Conservation (phyloP, 352 stramenopile species). For the Phytophthora sp. region DNA sequence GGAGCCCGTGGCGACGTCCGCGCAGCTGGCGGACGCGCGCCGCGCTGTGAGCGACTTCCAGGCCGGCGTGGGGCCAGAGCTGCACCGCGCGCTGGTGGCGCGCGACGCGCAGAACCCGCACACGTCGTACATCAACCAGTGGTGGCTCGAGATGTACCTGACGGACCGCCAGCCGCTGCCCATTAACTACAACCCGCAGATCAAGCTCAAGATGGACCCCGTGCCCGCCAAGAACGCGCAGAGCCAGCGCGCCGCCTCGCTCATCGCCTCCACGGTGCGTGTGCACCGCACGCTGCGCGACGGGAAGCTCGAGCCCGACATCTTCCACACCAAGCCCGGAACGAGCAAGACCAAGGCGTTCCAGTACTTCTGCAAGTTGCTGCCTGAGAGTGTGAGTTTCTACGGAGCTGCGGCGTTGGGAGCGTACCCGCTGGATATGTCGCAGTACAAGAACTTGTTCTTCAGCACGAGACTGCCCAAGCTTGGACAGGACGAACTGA, state of each 20-base stretch:
- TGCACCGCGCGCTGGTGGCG: slow-evolving; percentile 79
- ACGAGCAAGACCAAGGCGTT: slow-evolving; percentile 81
- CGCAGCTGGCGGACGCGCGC: slow-evolving; percentile 61
- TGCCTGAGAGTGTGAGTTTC: slow-evolving; percentile 88
- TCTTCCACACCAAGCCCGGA: slow-evolving; percentile 91
- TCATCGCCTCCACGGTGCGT: slow-evolving; percentile 87
- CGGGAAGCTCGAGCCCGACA: slow-evolving; percentile 81
- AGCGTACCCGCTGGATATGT: slow-evolving; percentile 93
- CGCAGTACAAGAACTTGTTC: slow-evolving; percentile 92
- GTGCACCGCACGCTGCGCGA: slow-evolving; percentile 86
- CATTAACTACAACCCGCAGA: slow-evolving; percentile 93
- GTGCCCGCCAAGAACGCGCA: slow-evolving; percentile 86
- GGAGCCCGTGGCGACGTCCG: slow-evolving; percentile 67
- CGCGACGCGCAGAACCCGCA: slow-evolving; percentile 82
- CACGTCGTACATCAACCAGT: slow-evolving; percentile 93
- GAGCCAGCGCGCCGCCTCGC: slow-evolving; percentile 79
- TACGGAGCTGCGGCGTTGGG: slow-evolving; percentile 86
- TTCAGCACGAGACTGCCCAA: slow-evolving; percentile 77
- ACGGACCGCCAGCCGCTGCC: slow-evolving; percentile 83
- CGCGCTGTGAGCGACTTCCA: slow-evolving; percentile 69
- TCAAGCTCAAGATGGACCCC: slow-evolving; percentile 88
- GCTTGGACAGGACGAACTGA: slow-evolving; percentile 70
- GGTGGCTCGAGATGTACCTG: slow-evolving; percentile 94
- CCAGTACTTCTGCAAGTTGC: slow-evolving; percentile 79
- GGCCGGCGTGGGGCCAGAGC: slow-evolving; percentile 54